A percentile compares a stretch with the other conserved stretches of the same genome.
These are phyloP conservation scores for Calocera cornea DNA, from an alignment of 768 basidiomycete genomes.

Conservation along the genomic window DNA sequence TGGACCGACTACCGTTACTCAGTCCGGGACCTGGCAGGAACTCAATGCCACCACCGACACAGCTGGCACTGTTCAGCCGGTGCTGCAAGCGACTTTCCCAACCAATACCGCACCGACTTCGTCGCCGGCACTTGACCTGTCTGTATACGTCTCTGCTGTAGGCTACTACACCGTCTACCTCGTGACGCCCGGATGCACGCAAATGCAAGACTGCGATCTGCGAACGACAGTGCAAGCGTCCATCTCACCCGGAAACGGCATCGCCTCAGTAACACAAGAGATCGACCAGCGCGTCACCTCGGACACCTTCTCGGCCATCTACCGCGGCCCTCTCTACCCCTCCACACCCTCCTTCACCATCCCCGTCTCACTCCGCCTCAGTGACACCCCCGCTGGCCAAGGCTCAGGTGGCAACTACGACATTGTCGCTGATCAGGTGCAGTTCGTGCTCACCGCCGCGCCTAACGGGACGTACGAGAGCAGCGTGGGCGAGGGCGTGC, in stretches of 20 bases:
- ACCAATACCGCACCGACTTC: slow-evolving; percentile 47
- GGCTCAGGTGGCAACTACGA: slow-evolving; percentile 58
- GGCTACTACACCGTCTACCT: slow-evolving; percentile 78
- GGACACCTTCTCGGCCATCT: slow-evolving; percentile 52
- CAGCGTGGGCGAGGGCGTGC: not conserved
- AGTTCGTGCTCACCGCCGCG: slow-evolving; percentile 53
- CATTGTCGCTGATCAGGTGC: slow-evolving; percentile 76
- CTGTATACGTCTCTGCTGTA: slow-evolving; percentile 80
- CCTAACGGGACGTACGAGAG: slow-evolving; percentile 9
- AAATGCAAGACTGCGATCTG: slow-evolving; percentile 61
- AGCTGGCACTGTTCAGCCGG: slow-evolving; percentile 62
- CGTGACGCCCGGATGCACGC: slow-evolving; percentile 72
- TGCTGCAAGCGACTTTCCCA: slow-evolving; percentile 52
- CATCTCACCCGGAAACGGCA: slow-evolving; percentile 61
- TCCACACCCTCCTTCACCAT: slow-evolving; percentile 55
- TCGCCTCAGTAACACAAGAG: slow-evolving; percentile 50
- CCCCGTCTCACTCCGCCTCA: slow-evolving; percentile 63
- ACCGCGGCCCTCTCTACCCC: slow-evolving; percentile 72
- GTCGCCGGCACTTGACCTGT: slow-evolving; percentile 77
- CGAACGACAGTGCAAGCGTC: slow-evolving; percentile 75
- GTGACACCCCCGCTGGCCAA: slow-evolving; percentile 45
- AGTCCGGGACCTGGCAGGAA: slow-evolving; percentile 56
- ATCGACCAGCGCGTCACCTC: slow-evolving; percentile 57
- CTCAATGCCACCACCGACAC: slow-evolving; percentile 56
- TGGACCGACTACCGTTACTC: slow-evolving; percentile 50